Evolutionary conservation across 108 stramenopile species (phyloP), one percentile per base, ranked within the genome.

Genomic region (Skeletonema tropicum): DNA sequence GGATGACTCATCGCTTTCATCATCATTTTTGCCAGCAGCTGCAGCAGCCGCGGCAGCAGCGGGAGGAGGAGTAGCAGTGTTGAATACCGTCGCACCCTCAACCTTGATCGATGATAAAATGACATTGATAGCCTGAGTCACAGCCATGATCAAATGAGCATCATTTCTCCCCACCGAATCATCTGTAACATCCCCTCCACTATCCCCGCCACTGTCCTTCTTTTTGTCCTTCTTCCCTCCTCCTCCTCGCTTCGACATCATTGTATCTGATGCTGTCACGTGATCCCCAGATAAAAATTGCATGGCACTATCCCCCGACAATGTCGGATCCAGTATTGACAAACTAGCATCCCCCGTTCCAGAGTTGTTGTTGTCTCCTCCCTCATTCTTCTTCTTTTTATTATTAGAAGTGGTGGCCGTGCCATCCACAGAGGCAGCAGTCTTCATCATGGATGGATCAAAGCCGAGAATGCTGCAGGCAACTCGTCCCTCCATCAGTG

Each of bases 101-200:
- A 15, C 29, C 60, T 62, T 61, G 32, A 69, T 58, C 25, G 49
- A 66, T 10, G 70, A 35, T 49, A 80, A 64, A 23, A 80, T 52
- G 30, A 74, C 63, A 36, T 80, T 80, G 63, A 80, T 66, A 12
- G 73, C 68, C 31, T 80, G 79, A 3, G 79, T 80, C 15, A 64
- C 39, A 1, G 79, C 73, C 79, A 80, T 74, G 57, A 80, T 55
- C 3, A 80, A 45, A 21, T 80, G 79, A 6, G 68, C 79, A 49
- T 80, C 79, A 41, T 61, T 57, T 33, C 62, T 65, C 5, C 61
- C 57, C n/a, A 32, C 0, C 57, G 35, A 19, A 30, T 60, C 35
- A 3, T 21, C 35, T 10, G 29, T 25, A 42, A 3, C 68, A 32
- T 10, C 33, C 32, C 11, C 55, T 57, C 49, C n/a, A 36, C 42